Evolutionary conservation across 306 rosid genomes (phyloP), one percentile per base, ranked within the genome.

Genomic region (Betula pendula): DNA sequence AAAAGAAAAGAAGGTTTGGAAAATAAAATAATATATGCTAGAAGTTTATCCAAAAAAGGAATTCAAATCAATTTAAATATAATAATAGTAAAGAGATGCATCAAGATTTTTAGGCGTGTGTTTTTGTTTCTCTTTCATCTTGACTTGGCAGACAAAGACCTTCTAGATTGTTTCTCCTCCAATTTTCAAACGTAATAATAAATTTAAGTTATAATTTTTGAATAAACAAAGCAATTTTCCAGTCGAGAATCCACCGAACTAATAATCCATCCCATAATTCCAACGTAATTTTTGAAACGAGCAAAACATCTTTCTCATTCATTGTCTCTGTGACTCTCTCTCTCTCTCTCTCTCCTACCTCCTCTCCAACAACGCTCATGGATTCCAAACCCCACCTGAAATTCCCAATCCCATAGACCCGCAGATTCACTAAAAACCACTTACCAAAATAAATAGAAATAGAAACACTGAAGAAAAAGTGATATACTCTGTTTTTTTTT

Each of bases 371-470:
- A 40, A 10, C 40, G 6, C 27, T 35, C 9, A 58, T 35, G 58
- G 76, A 75, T 80, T 80, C 77, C 59, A 48, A 5, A n/a, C 51
- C 49, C 68, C 58, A 45, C 45, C 78, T 67, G 42, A 51, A 52
- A 55, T 53, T 68, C 53, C 50, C 69, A 38, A 19, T n/a, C 17
- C 70, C 44, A 42, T 60, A 50, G 75, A 29, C 59, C 80, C 80
- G 69, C 63, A 17, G 45, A 17, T 56, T 68, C 77, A 27, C n/a
- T 29, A 35, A 49, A 35, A 40, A 19, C 38, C 55, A 52, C 47
- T 68, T 74, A 63, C 75, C 8, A 27, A 49, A 58, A 35, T 16
- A 44, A 7, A 22, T 0, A 15, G 56, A 19, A 80, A 44, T 63
- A 10, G 4, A 22, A 65, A 14, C 48, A 27, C 49, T 45, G 12